These are phyloP conservation scores for Neoboletus magnificus DNA, from an alignment of 768 basidiomycete species.

Conservation along the genomic window DNA sequence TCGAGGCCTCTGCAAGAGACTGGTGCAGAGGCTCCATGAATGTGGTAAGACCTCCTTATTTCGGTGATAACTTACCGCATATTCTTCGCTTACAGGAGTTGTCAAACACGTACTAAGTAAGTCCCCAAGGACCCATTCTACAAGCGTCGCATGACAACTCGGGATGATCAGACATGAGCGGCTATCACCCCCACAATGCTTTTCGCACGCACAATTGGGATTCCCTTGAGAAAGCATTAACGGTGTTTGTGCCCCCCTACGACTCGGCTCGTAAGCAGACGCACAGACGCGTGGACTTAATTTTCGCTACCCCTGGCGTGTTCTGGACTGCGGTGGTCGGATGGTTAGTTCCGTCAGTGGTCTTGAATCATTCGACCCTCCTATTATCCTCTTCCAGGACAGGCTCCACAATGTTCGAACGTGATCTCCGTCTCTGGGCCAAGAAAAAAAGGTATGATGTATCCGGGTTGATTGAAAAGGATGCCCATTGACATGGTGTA, in stretches of 20 bases:
- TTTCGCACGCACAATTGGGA: conserved; percentile 66
- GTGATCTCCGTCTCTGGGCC: conserved; percentile 76
- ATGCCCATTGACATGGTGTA: conserved; percentile 1
- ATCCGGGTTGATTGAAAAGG: not conserved
- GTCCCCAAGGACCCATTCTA: conserved; percentile 21
- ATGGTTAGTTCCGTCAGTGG: conserved; percentile 50
- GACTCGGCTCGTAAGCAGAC: conserved; percentile 34
- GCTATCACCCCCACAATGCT: conserved; percentile 54
- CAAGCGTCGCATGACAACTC: conserved; percentile 9
- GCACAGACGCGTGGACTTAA: conserved; percentile 78
- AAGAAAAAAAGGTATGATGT: conserved; percentile 52
- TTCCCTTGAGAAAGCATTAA: conserved; percentile 80
- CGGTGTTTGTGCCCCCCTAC: conserved; percentile 66
- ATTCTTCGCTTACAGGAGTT: conserved; percentile 43
- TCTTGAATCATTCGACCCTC: not conserved
- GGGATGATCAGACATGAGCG: conserved; percentile 48
- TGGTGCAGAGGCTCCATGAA: conserved; percentile 56
- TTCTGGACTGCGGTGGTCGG: conserved; percentile 91
- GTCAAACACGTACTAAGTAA: conserved; percentile 84
- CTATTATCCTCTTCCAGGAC: conserved; percentile 46
- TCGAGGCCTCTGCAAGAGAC: conserved; percentile 58
- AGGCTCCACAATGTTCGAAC: conserved; percentile 86
- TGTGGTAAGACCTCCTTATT: conserved; percentile 42
- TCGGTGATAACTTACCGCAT: not conserved
- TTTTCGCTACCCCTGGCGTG: conserved; percentile 69